Evolutionary conservation across 2,329 filamentous ascomycete species (phyloP), one percentile per base, ranked within the genome.

Genomic region (Phyllosticta citriasiana): DNA sequence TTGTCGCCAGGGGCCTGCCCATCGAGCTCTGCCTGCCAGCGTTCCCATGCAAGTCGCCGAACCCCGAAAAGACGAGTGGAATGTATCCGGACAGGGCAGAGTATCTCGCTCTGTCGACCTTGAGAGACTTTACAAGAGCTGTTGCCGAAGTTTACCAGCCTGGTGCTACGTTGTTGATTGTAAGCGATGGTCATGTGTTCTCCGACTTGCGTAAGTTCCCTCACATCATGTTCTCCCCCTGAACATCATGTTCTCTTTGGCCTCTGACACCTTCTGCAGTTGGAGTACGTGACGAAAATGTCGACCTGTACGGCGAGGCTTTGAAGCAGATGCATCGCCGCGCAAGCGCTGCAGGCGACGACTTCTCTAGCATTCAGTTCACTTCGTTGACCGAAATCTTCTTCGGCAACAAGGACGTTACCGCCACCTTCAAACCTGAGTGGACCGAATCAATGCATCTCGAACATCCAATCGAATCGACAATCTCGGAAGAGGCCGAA

Each of bases 11-110:
- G 53, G 66, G 66, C 47, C 58, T 68, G 52, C 64, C 69, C 3
- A 61, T 71, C 33, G 66, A 61, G 24, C 65, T 72, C 61, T 64
- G 71, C 14, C 75, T 85, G 0, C 83, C 83, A 0, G 82, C 82
- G 0, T 86, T 85, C 53, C 83, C 84, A 0, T 85, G 84, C 74
- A 86, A 86, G 65, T 84, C 81, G 0, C 79, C 83, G n/a, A 85
- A 85, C 64, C 66, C 67, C 0, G 72, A 77, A 50, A 86, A 87
- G 60, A 81, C 83, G 0, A 69, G 85, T n/a, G 82, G 76, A 2
- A 63, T 61, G 0, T 64, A 77, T 2, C 77, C 77, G 0, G 77
- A 79, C 55, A 67, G 75, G n/a, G 77, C 71, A 3, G 77, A 78
- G 60, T 73, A 77, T 50, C 59, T 79, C 27, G 75, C 76, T 2